Evolutionary conservation across 805 yeast species (phyloP), one percentile per base, ranked within the genome.

Genomic region (Kodamaea restingae): DNA sequence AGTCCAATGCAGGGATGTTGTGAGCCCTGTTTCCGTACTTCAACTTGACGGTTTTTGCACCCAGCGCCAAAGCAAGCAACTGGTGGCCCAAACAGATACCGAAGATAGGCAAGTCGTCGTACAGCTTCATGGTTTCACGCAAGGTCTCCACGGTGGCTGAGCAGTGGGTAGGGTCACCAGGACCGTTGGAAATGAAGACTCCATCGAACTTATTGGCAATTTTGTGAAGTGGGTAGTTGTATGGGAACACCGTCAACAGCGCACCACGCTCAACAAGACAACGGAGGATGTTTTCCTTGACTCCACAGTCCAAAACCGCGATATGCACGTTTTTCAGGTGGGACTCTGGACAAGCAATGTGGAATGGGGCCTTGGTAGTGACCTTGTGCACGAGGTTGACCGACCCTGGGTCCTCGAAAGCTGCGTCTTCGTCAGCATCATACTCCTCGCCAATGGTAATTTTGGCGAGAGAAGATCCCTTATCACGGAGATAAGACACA

Each of bases 21-120:
- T 95, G 98, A 18, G 97, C 99, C 69, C 98, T 84, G 76, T 93
- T 93, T 68, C 99, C 99, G 61, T 90, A 93, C 66, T 88, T 90
- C 76, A 93, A 74, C 68, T 95, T 93, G 56, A 83, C 61, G 35
- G 98, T 93, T 56, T 81, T 80, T 22, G 95, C 98, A 42, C 98
- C 98, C 11, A 88, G 76, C 10, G 98, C 98, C 47, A 91, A 75
- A 7, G 98, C 96, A 50, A 93, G 75, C 54, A 93, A 75, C 71
- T 95, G 99, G 69, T 93, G 98, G 32, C 99, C 99, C 51, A 93
- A 72, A 67, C 98, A 95, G 57, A 93, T 95, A 52, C 99, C 99
- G 60, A 93, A 93, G 51, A 93, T 84, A 42, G 99, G 98, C 44
- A 90, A 75, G 24, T 82, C 74, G 45, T 69, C 73, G 41, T 77